Base-by-base conservation (phyloP, 805 yeast species). In the Metschnikowia borealis region DNA sequence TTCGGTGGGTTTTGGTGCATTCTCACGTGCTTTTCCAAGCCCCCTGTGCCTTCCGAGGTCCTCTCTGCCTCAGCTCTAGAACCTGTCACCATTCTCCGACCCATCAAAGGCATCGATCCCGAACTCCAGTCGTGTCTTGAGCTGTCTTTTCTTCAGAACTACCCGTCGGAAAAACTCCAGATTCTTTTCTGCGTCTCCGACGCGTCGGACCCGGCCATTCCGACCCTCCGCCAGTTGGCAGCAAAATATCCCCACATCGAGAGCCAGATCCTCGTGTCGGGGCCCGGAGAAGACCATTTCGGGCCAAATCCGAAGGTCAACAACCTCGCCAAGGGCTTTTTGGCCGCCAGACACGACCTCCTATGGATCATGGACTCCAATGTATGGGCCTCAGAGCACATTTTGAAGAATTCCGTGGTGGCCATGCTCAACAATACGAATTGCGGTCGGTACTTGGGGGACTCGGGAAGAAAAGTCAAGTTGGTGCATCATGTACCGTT, bases 241-340 rank as follows among this genome's bases (percentile, higher is more conserved):
- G 57, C 59, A 1, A 76, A 74, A 52, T 81, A 83, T 62, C 83
- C 87, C 0, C 62, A 74, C 2, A 70, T 83, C 5, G 82, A 85
- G 58, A 78, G 89, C 18, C 73, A 74, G 53, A 68, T 89, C 5
- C 61, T 88, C 53, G 65, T 85, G 2, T 63, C 69, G 26, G 48
- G 48, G 17, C 61, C 67, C 6, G 85, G 82, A 41, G 68, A 66
- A 34, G 78, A 72, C 48, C 77, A 77, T 55, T 85, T 71, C 59
- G 96, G 96, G 1, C 94, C 95, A 5, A 89, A 89, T 60, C 97
- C 97, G 6, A 89, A 89, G 66, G 87, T 89, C 49, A 88, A 89
- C 67, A 89, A 89, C 66, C 70, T 89, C 42, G 83, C 89, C n/a
- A 87, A 87, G 64, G 96, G 96, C 5, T 88, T 84, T 61, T 64